Evolutionary conservation across 2,329 filamentous ascomycete species (phyloP), one percentile per base, ranked within the genome.

Genomic region (Xylaria sp.): DNA sequence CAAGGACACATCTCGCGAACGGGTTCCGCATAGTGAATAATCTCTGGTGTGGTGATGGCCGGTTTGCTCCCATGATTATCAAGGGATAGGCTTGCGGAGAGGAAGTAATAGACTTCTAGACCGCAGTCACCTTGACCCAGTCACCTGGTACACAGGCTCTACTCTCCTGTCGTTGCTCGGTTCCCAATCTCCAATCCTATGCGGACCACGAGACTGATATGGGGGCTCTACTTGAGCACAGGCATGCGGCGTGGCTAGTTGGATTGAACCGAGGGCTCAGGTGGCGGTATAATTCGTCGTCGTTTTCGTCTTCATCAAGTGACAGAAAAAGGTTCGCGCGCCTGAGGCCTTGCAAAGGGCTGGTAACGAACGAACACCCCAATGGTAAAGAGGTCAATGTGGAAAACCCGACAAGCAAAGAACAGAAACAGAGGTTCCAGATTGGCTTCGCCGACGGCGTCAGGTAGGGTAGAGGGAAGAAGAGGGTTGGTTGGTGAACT

Each of bases 11-110:
- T 77, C 82, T 80, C 48, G 80, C 78, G 63, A 85, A 81, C 4
- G 83, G 82, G 71, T 83, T 85, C 69, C 84, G 80, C 83, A 85
- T 84, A 71, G 76, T 84, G 77, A 84, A 78, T 70, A 83, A 78
- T 71, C 80, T 75, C 56, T 78, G 83, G 71, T 81, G 78, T 65
- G 81, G 73, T 65, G 78, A 74, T 36, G 79, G 75, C 68, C 82
- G 74, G 72, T 76, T 80, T 62, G 78, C 78, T 76, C 80, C 81
- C 81, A 83, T 78, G 64, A 74, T 78, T 66, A 62, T 73, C 52
- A 66, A 62, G 52, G 60, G 48, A 52, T 72, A 60, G 30, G 58
- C 52, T 63, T 75, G 70, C 69, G 71, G 73, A 63, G 68, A 63
- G 66, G 68, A 60, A 66, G 62, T 36, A 28, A 63, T 52, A 52